Base-by-base conservation (phyloP, 441 rosid genomes). In the Populus hybrid region DNA sequence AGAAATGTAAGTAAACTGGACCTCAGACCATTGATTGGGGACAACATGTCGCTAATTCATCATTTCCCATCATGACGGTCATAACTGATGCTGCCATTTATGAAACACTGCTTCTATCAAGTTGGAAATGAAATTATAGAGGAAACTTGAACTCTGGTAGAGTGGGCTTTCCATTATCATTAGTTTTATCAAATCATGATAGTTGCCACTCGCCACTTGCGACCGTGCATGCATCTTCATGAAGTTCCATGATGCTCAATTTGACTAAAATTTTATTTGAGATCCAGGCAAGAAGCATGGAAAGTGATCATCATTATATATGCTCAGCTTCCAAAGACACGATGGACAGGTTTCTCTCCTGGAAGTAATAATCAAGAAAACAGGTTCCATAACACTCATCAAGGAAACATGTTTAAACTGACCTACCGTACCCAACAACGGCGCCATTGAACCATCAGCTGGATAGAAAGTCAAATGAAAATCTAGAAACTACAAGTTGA, bases 281-380 rank as follows among this genome's bases (percentile, higher is more conserved):
- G 69, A 72, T 75, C 77, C 89, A 91, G 98, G 87, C 72, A 90
- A 83, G 85, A 91, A 86, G 77, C 84, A 84, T 70, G 90, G 91
- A 68, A 92, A 86, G 85, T 91, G 81, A 86, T 77, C 69, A 16
- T 76, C 71, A 63, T 50, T 31, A 23, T 31, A 3, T 64, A 63
- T 7, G 36, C 33, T 11, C 65, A 64, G 66, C 66, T 64, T 50
- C 24, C 33, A 2, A 12, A 45, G 21, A n/a, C 29, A 64, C 18
- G 71, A 21, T 9, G 38, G 64, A 5, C 65, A 23, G 7, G 10
- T 71, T 35, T 42, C 45, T 65, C 59, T 72, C 21, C 45, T 40
- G 40, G 21, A 40, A 71, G 31, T 11, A 18, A 20, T 26, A 71
- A 10, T 64, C 23, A 29, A 7, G n/a, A 26, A 40, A 72, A 50